A percentile compares a stretch with the other conserved stretches of the same genome.
Conservation (phyloP, 1,139 yeast species). For the Debaryomyces coudertii region DNA sequence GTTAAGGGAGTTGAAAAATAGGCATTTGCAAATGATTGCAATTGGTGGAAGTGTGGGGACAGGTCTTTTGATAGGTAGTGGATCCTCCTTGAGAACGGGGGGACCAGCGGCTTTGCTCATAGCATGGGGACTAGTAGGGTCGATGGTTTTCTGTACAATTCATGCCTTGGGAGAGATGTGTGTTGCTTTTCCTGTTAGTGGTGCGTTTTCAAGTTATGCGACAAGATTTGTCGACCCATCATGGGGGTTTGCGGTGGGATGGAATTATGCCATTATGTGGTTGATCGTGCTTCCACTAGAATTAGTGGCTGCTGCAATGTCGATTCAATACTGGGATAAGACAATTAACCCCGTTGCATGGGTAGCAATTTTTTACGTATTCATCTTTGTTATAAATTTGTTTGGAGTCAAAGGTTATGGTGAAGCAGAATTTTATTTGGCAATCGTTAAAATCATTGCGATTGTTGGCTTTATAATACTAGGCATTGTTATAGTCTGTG, state of each 20-base stretch:
- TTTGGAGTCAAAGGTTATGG: conserved; percentile 78
- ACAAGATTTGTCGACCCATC: conserved; percentile 72
- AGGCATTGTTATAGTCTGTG: conserved; percentile 63
- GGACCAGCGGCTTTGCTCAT: conserved; percentile 81
- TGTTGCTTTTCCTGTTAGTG: conserved; percentile 75
- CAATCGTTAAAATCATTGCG: conserved; percentile 61
- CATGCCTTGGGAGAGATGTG: conserved; percentile 89
- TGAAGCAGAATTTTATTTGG: conserved; percentile 69
- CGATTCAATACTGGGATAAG: conserved; percentile 65
- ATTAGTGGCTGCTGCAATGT: conserved; percentile 74
- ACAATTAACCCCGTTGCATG: conserved; percentile 63
- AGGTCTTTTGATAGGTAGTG: conserved; percentile 76
- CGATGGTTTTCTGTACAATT: conserved; percentile 72
- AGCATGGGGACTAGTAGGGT: conserved; percentile 69
- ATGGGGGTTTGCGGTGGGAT: conserved; percentile 78
- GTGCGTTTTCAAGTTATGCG: conserved; percentile 76
- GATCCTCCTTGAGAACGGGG: conserved; percentile 64
- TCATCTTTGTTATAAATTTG: conserved; percentile 58
- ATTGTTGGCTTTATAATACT: conserved; percentile 66
- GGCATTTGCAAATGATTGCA: conserved; percentile 67
- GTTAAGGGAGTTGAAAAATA: conserved; percentile 41
- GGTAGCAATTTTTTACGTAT: conserved; percentile 65
- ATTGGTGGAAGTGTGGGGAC: conserved; percentile 71
- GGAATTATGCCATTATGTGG: conserved; percentile 86
- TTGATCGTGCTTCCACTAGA: conserved; percentile 74